Evolutionary conservation across 257 asterid species (phyloP).

Genomic region (Primulina tabacum): DNA sequence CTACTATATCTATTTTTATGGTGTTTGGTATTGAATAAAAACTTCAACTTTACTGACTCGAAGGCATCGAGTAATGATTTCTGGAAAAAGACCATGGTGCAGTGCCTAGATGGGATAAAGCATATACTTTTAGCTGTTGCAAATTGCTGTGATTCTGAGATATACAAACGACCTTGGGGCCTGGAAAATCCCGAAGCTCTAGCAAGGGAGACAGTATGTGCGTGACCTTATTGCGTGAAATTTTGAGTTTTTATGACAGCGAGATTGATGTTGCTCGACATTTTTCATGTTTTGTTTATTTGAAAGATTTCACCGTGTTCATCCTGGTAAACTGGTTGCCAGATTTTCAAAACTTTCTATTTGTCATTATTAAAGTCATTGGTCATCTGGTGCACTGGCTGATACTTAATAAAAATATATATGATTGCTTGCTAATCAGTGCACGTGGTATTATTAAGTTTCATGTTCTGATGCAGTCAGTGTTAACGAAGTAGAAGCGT

Average conservation of each 20-base stretch:
- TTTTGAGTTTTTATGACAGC: slow-evolving; percentile 14
- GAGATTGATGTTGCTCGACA: background rate
- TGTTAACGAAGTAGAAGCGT: slow-evolving; percentile 85
- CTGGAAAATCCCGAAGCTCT: slow-evolving; percentile 64
- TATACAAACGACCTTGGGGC: slow-evolving; percentile 60
- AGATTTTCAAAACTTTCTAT: background rate
- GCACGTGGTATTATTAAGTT: slow-evolving; percentile 7
- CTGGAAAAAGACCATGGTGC: slow-evolving; percentile 57
- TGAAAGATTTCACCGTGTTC: slow-evolving; percentile 13
- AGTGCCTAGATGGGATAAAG: slow-evolving; percentile 57
- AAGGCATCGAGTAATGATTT: slow-evolving; percentile 50
- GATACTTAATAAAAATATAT: background rate
- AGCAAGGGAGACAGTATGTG: slow-evolving; percentile 64
- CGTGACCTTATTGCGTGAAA: slow-evolving; percentile 25
- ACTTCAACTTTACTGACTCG: slow-evolving; percentile 4
- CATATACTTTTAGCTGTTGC: slow-evolving; percentile 46
- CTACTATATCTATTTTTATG: background rate
- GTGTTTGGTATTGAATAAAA: slow-evolving; percentile 5
- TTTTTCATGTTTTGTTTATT: slow-evolving; percentile 7
- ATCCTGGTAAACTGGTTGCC: background rate
- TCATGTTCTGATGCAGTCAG: slow-evolving; percentile 54
- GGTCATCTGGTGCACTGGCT: background rate
- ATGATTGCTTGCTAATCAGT: slow-evolving; percentile 20
- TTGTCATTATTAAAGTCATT: background rate
- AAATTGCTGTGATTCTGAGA: slow-evolving; percentile 60